Evolutionary conservation across 257 asterid genomes (phyloP), one percentile per base, ranked within the genome.

Genomic region (Solanum ossicruentum): DNA sequence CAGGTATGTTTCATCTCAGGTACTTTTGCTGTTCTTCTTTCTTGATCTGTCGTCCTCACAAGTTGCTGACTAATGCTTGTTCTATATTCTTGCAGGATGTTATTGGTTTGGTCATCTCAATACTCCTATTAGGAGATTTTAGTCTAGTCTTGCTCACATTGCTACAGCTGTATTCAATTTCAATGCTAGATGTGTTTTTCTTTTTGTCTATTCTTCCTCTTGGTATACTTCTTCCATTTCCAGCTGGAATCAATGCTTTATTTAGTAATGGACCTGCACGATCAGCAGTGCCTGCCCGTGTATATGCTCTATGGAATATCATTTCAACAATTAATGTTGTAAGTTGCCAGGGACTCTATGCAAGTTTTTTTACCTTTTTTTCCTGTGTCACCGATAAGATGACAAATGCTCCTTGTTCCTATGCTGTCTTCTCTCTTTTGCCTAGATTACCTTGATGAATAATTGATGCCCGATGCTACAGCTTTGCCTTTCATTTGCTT

Each of bases 231-330:
- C 93, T 95, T 82, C 98, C 98, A 26, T 95, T 95, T 86, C 98
- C 98, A 45, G 94, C 94, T 88, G 98, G 97, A 83, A 92, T 93
- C 88, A 93, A 90, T 88, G 96, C 98, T 36, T 90, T 95, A 84
- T 95, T 95, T 83, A 94, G 97, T 89, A 96, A 93, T 26, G 97
- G 96, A 75, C 97, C 97, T 21, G 86, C 97, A 84, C 92, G 97
- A 78, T 92, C 98, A 61, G 98, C 98, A 65, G 93, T 92, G 84
- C 94, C 93, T 85, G 93, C 97, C 80, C 98, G 97, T 67, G 92
- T 93, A 60, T 95, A 93, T 91, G 96, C 98, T 84, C 85, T 93
- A 83, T 95, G 97, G 97, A 93, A 95, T 88, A 89, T 93, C 71
- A 91, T 91, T 88, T 95, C 98, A 3, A 93, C 92, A 87, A 89